phyloP scores from a whole-genome alignment of 169 alveolate species.

The Theileria parva region DNA sequence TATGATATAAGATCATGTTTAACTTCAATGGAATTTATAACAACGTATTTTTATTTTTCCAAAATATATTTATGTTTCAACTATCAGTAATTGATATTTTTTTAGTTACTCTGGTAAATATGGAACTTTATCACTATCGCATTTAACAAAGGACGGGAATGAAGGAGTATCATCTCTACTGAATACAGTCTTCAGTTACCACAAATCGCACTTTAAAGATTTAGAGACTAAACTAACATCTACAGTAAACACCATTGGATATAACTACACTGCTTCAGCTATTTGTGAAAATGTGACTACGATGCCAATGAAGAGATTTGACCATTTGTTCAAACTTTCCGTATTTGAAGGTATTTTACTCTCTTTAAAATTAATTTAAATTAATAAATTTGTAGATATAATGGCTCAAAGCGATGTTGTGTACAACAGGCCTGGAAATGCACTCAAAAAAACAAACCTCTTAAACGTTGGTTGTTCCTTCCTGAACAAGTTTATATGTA shows the following conservation, averaged over 20 bases:
- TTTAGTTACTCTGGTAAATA: constrained; percentile 23
- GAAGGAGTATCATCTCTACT: constrained; percentile 37
- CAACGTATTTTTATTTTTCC: constrained; percentile 21
- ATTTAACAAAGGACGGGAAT: constrained; percentile 55
- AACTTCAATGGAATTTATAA: constrained; percentile 43
- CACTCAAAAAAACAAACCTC: constrained; percentile 8
- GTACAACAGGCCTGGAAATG: constrained; percentile 10
- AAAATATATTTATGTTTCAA: constrained; percentile 8
- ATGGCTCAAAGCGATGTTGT: constrained; percentile 31
- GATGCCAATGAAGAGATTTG: constrained; percentile 33
- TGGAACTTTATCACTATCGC: constrained; percentile 9
- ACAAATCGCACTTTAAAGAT: not conserved
- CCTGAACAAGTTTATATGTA: constrained; percentile 18
- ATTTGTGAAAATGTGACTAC: constrained; percentile 10
- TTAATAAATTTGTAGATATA: constrained; percentile 3
- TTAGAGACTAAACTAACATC: constrained; percentile 10
- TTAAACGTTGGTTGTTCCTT: constrained; percentile 22
- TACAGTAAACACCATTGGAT: constrained; percentile 15
- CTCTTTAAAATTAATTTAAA: not conserved
- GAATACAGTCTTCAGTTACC: constrained; percentile 27
- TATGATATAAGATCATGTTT: constrained; percentile 70
- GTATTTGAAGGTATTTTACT: constrained; percentile 3
- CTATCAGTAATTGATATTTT: not conserved
- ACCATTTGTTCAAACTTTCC: constrained; percentile 19
- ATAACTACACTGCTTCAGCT: constrained; percentile 13